These are phyloP conservation scores for Circinella umbellata DNA, from an alignment of 371 early-diverging fungal species.

Conservation along the genomic window DNA sequence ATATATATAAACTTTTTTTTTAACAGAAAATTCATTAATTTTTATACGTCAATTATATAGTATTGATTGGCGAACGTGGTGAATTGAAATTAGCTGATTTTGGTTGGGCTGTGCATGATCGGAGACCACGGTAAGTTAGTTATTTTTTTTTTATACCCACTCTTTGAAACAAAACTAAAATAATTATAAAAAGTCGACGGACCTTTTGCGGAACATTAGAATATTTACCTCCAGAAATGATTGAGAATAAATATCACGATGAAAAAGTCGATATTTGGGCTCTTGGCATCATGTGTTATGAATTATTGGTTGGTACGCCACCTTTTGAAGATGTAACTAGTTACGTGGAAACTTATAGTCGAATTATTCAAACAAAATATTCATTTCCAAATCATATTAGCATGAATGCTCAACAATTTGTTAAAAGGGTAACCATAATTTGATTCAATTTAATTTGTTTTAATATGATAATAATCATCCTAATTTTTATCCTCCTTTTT, in stretches of 20 bases:
- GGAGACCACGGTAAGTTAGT: constrained; percentile 65
- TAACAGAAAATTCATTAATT: too few relatives aligned
- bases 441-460: too few relatives aligned
- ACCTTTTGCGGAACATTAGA: constrained; percentile 98
- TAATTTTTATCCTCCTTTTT: too few relatives aligned
- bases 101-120: constrained; percentile 99
- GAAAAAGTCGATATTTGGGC: constrained; percentile 95
- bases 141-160: too few relatives aligned
- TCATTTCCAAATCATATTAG: constrained; percentile 81
- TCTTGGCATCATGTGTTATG: constrained; percentile 94
- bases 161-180: neutral
- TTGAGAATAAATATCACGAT: constrained; percentile 82
- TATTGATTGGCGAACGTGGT: constrained; percentile 76
- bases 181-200: constrained; percentile 49
- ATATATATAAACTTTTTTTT: neutral
- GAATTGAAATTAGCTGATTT: constrained; percentile 97
- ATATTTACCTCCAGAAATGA: constrained; percentile 95
- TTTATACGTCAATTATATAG: too few relatives aligned
- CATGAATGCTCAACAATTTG: constrained; percentile 83
- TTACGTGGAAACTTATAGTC: constrained; percentile 76
- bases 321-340: constrained; percentile 88
- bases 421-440: constrained; percentile 59
- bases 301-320: constrained; percentile 91
- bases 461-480: too few relatives aligned
- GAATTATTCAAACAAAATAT: constrained; percentile 83